These are phyloP conservation scores for Eutrema japonicum DNA, from an alignment of 345 rosid species.

Conservation along the genomic window DNA sequence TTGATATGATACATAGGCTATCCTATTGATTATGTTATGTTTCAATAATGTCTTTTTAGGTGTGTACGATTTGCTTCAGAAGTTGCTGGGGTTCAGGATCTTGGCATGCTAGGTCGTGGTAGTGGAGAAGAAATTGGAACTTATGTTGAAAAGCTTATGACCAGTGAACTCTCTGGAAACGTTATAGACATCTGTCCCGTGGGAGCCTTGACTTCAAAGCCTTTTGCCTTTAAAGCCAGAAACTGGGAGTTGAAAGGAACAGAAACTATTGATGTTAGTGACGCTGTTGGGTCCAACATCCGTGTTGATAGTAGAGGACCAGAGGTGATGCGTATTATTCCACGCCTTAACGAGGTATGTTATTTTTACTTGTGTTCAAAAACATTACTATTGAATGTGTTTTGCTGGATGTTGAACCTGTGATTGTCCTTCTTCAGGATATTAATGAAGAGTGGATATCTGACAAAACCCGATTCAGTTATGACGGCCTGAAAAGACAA, in stretches of 20 bases:
- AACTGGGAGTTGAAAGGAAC: conserved; percentile 99
- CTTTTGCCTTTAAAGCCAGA: conserved; percentile 98
- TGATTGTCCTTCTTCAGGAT: conserved; percentile 61
- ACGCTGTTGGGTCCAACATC: conserved; percentile 97
- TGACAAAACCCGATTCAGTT: conserved; percentile 92
- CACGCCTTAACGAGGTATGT: conserved; percentile 90
- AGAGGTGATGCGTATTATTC: conserved; percentile 91
- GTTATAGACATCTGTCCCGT: conserved; percentile 99
- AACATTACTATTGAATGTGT: neutral
- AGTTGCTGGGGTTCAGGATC: conserved; percentile 98
- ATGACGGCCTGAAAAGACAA: conserved; percentile 98
- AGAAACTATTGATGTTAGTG: conserved; percentile 92
- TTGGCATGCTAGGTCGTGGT: conserved; percentile 98
- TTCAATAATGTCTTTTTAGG: conserved; percentile 50
- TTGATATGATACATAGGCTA: neutral
- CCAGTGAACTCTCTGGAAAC: conserved; percentile 99
- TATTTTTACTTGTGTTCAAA: neutral
- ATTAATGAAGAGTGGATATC: conserved; percentile 99
- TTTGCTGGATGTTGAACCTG: conserved; percentile 24
- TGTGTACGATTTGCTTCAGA: conserved; percentile 98
- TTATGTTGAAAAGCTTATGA: conserved; percentile 97
- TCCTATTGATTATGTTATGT: conserved; percentile 32
- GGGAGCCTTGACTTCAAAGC: conserved; percentile 97
- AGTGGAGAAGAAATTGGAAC: conserved; percentile 99
- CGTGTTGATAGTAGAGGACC: conserved; percentile 98